A percentile compares a stretch with the other conserved stretches of the same genome.
Conservation (phyloP, 2,329 filamentous ascomycete species). For the Metarhizium rileyi region DNA sequence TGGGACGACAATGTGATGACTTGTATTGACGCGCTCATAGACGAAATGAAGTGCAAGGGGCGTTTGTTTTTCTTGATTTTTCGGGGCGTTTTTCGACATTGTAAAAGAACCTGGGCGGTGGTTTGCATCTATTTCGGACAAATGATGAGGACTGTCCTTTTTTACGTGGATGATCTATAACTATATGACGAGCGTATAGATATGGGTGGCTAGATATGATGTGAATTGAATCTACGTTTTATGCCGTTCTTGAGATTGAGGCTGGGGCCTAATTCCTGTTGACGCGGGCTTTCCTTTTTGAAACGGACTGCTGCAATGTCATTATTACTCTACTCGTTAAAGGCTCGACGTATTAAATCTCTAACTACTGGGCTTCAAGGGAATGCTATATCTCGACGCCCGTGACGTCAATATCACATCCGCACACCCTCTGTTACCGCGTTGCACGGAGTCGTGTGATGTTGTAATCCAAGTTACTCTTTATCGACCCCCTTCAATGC, state of each 20-base stretch:
- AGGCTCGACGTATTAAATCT: too few species aligned
- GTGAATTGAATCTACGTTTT: not conserved
- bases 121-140: not conserved
- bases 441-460: not conserved
- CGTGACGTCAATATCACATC: too few species aligned
- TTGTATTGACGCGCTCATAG: not conserved
- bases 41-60: not conserved
- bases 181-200: not conserved
- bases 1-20: slow-evolving; percentile 3
- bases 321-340: too few species aligned
- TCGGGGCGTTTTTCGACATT: not conserved
- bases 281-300: too few species aligned
- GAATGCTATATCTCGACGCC: too few species aligned
- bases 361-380: too few species aligned
- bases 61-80: not conserved
- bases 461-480: slow-evolving; percentile 1
- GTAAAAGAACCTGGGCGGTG: not conserved
- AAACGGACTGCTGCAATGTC: too few species aligned
- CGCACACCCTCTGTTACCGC: not conserved
- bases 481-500: slow-evolving; percentile 28
- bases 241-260: not conserved
- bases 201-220: not conserved
- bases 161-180: not conserved
- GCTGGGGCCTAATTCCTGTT: not conserved
- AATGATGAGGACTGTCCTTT: not conserved